Evolutionary conservation across 1,139 yeast species (phyloP).

Genomic region (Geotrichum cucujoidarum): DNA sequence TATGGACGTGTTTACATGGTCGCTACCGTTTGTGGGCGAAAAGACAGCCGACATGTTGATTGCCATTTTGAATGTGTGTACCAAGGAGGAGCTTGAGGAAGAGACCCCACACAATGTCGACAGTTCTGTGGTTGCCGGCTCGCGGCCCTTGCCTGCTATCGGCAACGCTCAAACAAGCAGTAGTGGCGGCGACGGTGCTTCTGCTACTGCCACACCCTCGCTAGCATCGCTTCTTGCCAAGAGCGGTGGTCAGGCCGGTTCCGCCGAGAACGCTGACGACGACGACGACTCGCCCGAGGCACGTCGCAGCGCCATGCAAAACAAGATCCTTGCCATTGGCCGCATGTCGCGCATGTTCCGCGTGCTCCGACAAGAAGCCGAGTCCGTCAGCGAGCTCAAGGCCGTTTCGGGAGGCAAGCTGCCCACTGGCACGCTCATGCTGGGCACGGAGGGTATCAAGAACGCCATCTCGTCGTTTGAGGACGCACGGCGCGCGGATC

Average conservation of each 20-base stretch:
- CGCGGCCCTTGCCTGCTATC: slow-evolving; percentile 1
- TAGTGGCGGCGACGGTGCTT: too few species aligned
- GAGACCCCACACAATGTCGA: slow-evolving; percentile 41
- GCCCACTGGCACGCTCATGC: slow-evolving; percentile 82
- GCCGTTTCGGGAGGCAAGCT: slow-evolving; percentile 61
- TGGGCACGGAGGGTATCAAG: slow-evolving; percentile 77
- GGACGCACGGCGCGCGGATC: slow-evolving; percentile 78
- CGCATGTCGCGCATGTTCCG: slow-evolving; percentile 91
- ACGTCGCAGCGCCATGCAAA: slow-evolving; percentile 62
- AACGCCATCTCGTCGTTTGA: slow-evolving; percentile 70
- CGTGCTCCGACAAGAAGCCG: slow-evolving; percentile 83
- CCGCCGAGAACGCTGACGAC: neutral
- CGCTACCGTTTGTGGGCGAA: slow-evolving; percentile 95
- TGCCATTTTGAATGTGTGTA: slow-evolving; percentile 84
- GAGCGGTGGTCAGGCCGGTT: neutral
- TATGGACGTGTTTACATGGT: slow-evolving; percentile 98
- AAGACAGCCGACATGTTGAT: slow-evolving; percentile 92
- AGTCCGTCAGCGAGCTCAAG: slow-evolving; percentile 77
- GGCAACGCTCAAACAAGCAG: too few species aligned
- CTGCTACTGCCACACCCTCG: too few species aligned
- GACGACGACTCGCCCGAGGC: slow-evolving; percentile 31
- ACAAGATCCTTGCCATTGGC: slow-evolving; percentile 91
- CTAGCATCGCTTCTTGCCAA: neutral
- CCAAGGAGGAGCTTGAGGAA: slow-evolving; percentile 88
- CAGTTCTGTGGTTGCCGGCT: neutral